Evolutionary conservation across 768 basidiomycete genomes (phyloP).

Genomic region (Boletus subcaerulescens): DNA sequence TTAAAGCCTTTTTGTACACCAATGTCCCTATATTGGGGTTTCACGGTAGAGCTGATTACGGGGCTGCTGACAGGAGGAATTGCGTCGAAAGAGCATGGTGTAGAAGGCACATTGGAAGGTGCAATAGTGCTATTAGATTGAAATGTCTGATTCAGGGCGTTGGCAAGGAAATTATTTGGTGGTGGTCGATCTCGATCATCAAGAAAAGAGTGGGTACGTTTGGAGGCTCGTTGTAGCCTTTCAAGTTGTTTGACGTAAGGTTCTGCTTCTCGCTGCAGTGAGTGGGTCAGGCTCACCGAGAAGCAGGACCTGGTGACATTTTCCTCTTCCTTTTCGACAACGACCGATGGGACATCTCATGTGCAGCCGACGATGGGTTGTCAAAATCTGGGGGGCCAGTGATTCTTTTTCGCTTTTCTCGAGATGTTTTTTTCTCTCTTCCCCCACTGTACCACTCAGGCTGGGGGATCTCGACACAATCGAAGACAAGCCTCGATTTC

Average conservation of each 20-base stretch:
- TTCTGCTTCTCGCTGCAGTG: conserved; percentile 29
- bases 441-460: conserved; percentile 9
- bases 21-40: conserved; percentile 16
- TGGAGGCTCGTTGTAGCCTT: conserved; percentile 16
- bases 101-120: conserved; percentile 6
- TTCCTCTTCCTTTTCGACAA: conserved; percentile 19
- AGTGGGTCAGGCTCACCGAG: conserved; percentile 31
- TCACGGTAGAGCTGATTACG: not conserved
- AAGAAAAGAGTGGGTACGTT: not conserved
- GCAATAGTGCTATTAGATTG: conserved; percentile 19
- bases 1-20: conserved; percentile 24
- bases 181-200: not conserved
- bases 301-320: conserved; percentile 21
- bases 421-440: not conserved
- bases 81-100: conserved; percentile 1
- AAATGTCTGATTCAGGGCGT: conserved; percentile 29
- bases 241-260: conserved; percentile 24
- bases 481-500: conserved; percentile 20
- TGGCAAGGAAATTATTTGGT: conserved; percentile 16
- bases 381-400: not conserved
- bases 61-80: not conserved
- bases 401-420: conserved; percentile 14
- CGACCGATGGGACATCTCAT: not conserved
- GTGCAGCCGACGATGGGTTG: not conserved
- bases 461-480: conserved; percentile 20